Evolutionary conservation across 805 yeast species (phyloP), one percentile per base, ranked within the genome.

Genomic region (Clavispora fructus): DNA sequence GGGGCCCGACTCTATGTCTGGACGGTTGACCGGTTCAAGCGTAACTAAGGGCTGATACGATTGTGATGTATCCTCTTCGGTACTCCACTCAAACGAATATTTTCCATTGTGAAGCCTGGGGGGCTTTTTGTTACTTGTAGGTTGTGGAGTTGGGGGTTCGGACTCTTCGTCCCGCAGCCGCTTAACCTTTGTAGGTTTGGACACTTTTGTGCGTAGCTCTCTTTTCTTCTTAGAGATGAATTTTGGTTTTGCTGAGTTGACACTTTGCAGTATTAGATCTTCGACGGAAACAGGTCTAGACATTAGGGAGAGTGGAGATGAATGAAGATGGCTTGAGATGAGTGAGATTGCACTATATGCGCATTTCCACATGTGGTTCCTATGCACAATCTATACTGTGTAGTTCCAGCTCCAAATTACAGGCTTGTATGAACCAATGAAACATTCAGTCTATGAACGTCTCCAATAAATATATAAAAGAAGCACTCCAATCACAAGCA

Each of bases 11-110:
- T 26, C 41, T 13, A 25, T 27, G 5, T 39, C 23, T 27, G 41
- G 25, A 7, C 38, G 19, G 9, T 5, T 6, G 12, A 25, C 38
- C 9, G 52, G 39, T 4, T 62, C 44, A 14, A 57, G 48, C 5
- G 52, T 57, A 12, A 66, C 69, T 16, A 74, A 60, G 0, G 83
- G 80, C 42, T 67, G 67, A 45, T 68, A 72, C 1, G 64, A 65
- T 0, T 52, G 50, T 0, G 79, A 58, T 0, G 95, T 86, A 58
- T 88, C 96, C 12, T 86, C 94, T 0, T 70, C 69, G 1, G 64
- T 68, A 47, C 75, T 74, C 95, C 96, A 88, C 11, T 77, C 83
- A 62, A 87, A 87, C 9, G 72, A 69, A 62, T 85, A 87, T 53
- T 74, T 75, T 1, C 29, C 27, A 13, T 25, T 25, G 6, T 23